Base-by-base conservation (phyloP, 2,329 filamentous ascomycete species). In the Fusarium protoensiforme region DNA sequence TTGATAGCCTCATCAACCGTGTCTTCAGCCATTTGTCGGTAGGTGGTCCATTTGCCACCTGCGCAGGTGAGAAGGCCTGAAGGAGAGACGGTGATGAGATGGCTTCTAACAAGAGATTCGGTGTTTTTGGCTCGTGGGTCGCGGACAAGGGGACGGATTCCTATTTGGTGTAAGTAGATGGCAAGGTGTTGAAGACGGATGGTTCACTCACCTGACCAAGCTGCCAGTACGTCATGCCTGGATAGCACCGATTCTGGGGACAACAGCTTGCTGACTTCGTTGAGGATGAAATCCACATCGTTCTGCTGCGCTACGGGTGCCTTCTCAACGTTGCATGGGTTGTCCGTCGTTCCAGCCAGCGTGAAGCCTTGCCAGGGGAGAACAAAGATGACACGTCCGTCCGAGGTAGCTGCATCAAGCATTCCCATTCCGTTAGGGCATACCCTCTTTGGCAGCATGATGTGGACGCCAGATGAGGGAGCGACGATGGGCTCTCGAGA, bases 381-480 rank as follows among this genome's bases (percentile, higher is more conserved):
- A 81, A 96, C 94, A 86, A 96, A 96, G 77, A 96, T 93, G 72
- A 96, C 93, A 78, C 93, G 91, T n/a, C 93, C 93, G 78, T 96
- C 93, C 1, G 93, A 95, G 6, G 71, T 73, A 4, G 94, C 95
- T 43, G 94, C 93, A 76, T 96, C 93, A 73, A 96, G 93, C 59
- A 96, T 86, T 70, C 93, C 93, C 92, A 96, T 95, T 79, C 93
- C 91, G 63, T 91, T 89, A 61, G 94, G 93, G 80, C 92, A 93
- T 83, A 92, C 93, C 83, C 93, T 93, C 64, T 93, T 92, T 24
- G 94, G 93, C 1, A 96, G 89, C 78, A 96, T 91, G 72, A 96
- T 87, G 84, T 96, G 94, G n/a, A 94, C 93, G 74, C 93, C 93
- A 43, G 93, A 94, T 71, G 92, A 92, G 7, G 94, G 94, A 7